Evolutionary conservation across 768 basidiomycete species (phyloP).

Genomic region (Guyanaporus albipodus): DNA sequence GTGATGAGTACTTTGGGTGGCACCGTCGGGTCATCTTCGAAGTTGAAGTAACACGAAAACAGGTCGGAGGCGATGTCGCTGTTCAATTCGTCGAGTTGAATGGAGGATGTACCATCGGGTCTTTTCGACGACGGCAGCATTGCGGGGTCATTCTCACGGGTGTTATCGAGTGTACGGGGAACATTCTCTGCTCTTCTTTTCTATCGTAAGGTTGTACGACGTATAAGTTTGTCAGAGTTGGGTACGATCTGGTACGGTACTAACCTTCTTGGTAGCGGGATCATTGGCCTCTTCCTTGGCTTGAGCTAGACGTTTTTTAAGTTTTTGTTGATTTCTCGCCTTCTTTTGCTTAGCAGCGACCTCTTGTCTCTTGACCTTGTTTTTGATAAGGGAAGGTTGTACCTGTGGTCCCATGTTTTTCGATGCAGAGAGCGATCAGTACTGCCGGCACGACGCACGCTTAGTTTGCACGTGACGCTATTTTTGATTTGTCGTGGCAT

Average conservation of each 20-base stretch:
- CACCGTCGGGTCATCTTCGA: constrained; percentile 58
- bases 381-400: constrained; percentile 69
- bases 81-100: constrained; percentile 54
- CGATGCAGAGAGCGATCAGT: not conserved
- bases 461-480: constrained; percentile 19
- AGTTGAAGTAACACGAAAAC: constrained; percentile 73
- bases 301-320: constrained; percentile 72
- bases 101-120: constrained; percentile 31
- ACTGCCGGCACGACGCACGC: not conserved
- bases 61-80: constrained; percentile 71
- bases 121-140: constrained; percentile 32
- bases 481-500: no score
- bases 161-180: constrained; percentile 91
- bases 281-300: constrained; percentile 76
- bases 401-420: constrained; percentile 56
- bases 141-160: constrained; percentile 72
- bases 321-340: constrained; percentile 74
- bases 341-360: constrained; percentile 68
- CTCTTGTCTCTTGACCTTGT: constrained; percentile 86
- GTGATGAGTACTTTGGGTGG: constrained; percentile 90
- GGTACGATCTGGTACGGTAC: constrained; percentile 42
- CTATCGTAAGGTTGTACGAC: constrained; percentile 41
- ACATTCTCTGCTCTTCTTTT: constrained; percentile 82
- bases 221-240: not conserved
- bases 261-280: constrained; percentile 74